Evolutionary conservation across 2,329 filamentous ascomycete genomes (phyloP), one percentile per base, ranked within the genome.

Genomic region (Exophiala xenobiotica): DNA sequence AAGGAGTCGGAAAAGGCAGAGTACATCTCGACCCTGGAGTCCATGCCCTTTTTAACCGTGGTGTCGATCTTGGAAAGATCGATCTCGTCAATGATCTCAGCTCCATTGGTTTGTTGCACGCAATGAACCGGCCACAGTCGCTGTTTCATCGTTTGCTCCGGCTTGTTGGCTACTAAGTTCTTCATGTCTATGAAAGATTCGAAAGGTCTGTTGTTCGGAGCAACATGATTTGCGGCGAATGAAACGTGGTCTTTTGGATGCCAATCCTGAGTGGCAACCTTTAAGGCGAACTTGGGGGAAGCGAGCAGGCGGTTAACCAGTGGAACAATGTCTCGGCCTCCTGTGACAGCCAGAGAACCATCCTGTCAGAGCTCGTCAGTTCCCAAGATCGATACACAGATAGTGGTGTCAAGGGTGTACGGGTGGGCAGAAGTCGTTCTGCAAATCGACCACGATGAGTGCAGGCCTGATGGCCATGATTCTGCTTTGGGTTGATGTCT

Each of bases 381-480:
- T 27, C 49, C 29, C 29, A 16, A 44, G 44, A 39, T 47, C 33
- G 16, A 31, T 18, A 39, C 20, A 23, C 18, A 5, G 8, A 29
- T n/a, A n/a, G n/a, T n/a, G n/a, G n/a, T n/a, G n/a, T n/a, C n/a
- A 26, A 47, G 37, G 41, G 73, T 85, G 73, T 73, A 93, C 90
- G 9, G 91, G 90, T 53, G 88, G 88, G 69, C 90, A 95, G 69
- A 96, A 97, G 74, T 97, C 92, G 69, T 96, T 87, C 71, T 97
- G 93, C 65, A 95, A 78, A 70, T 96, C 91, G 46, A 96, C 86
- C 8, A 96, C 79, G 41, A 96, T 70, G 29, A 86, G 69, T n/a
- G 82, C 82, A 38, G 82, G 77, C 33, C 67, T 70, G 63, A 75
- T 77, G 23, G 56, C 37, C 57, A 60, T 60, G 38, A 12, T 44